Evolutionary conservation across 2,329 filamentous ascomycete species (phyloP).

Genomic region (Verticillium tricorpus): DNA sequence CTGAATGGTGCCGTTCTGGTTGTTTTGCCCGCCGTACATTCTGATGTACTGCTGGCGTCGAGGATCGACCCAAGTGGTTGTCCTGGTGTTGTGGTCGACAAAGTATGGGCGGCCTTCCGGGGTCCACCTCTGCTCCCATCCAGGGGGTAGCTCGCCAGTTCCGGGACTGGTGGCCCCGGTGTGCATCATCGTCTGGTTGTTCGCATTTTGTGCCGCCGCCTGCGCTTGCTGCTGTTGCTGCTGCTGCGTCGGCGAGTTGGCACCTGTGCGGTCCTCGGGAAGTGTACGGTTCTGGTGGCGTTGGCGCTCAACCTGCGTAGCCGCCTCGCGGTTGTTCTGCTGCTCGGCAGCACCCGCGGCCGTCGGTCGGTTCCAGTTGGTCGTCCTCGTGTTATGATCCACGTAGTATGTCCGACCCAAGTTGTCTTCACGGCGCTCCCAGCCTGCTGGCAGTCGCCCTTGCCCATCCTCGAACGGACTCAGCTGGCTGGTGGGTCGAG

Average conservation of each 20-base stretch:
- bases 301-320: constrained; percentile 87
- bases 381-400: constrained; percentile 94
- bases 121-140: constrained; percentile 95
- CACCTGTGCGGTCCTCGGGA: constrained; percentile 90
- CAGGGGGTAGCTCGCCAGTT: constrained; percentile 87
- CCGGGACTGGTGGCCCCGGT: constrained; percentile 93
- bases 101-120: constrained; percentile 95
- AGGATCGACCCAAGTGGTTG: constrained; percentile 97
- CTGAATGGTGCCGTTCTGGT: constrained; percentile 81
- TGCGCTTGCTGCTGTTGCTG: constrained; percentile 36
- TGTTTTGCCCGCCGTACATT: constrained; percentile 90
- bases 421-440: constrained; percentile 95
- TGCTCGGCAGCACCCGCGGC: constrained; percentile 72
- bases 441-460: constrained; percentile 84
- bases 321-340: constrained; percentile 77
- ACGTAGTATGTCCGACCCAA: constrained; percentile 96
- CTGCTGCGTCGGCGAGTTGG: constrained; percentile 79
- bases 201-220: constrained; percentile 35
- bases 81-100: constrained; percentile 96
- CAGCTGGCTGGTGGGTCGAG: constrained; percentile 43
- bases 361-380: constrained; percentile 90
- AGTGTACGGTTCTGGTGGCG: constrained; percentile 93
- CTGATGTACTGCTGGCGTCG: constrained; percentile 96
- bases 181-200: constrained; percentile 81
- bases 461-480: constrained; percentile 97